Base-by-base conservation (phyloP, 1,284 basidiomycete species). In the Waitea zeae region DNA sequence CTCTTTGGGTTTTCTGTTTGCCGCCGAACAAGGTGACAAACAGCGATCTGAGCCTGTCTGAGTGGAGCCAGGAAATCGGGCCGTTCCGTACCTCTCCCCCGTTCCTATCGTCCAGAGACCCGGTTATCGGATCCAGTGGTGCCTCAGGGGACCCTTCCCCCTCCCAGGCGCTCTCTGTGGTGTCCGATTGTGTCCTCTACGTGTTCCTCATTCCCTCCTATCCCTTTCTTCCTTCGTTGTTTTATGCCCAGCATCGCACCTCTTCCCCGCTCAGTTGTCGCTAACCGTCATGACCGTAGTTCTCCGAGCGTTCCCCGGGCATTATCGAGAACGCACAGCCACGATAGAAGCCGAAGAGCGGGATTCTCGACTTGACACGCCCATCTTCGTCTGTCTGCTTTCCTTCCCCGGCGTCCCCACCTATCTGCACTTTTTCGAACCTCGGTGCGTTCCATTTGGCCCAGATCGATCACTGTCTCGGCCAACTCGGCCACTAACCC, bases 401-500 rank as follows among this genome's bases (percentile, higher is more conserved):
- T 75, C 78, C 30, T 96, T 93, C 58, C 90, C 90, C 1, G 77
- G 77, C 35, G 77, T 90, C 63, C 88, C 88, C 13, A 90, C 82
- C 31, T 65, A 83, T 38, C 58, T 97, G 22, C 89, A 95, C 54
- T 78, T 96, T 47, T 95, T 87, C 49, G 92, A 97, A 52, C 90
- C 92, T 1, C 65, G 81, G 58, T 61, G 35, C 38, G 51, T 41
- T 30, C 30, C 33, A 20, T 9, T 20, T 17, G n/a, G n/a, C n/a
- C n/a, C n/a, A n/a, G n/a, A 18, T 34, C 34, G 12, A 33, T 28
- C 15, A 33, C 22, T 9, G 20, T 17, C 32, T 13, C 18, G 30
- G n/a, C n/a, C n/a, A n/a, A n/a, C n/a, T n/a, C n/a, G n/a, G n/a
- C n/a, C n/a, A n/a, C n/a, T n/a, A 35, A 27, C 38, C 36, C 29